A percentile compares a stretch with the other conserved stretches of the same genome.
phyloP scores from a whole-genome alignment of 31 red algal species.

The Asparagopsis taxiformis region DNA sequence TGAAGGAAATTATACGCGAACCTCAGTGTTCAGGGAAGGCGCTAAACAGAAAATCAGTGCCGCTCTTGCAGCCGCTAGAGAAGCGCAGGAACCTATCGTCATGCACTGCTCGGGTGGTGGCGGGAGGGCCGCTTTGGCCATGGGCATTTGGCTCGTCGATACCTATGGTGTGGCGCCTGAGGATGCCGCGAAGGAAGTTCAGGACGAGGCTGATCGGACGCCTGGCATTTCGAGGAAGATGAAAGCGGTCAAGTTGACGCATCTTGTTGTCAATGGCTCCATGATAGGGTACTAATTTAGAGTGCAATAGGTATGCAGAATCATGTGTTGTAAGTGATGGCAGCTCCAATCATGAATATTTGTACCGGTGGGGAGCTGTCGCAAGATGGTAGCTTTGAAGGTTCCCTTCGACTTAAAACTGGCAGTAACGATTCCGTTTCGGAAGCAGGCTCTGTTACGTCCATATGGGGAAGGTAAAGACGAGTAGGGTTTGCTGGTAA shows the following conservation, averaged over 20 bases:
- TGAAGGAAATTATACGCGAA: constrained; percentile 40
- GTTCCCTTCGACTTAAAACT: too few relatives aligned
- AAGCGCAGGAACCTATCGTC: constrained; percentile 33
- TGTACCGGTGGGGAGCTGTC: too few relatives aligned
- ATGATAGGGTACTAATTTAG: constrained; percentile 60
- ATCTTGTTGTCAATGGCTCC: constrained; percentile 26
- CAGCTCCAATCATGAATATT: too few relatives aligned
- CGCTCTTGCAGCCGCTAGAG: constrained; percentile 25
- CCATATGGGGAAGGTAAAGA: too few relatives aligned
- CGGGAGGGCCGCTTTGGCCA: constrained; percentile 41
- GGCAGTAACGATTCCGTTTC: too few relatives aligned
- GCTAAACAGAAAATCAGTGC: constrained; percentile 10
- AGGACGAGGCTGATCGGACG: constrained; percentile 9
- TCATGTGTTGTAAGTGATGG: too few relatives aligned
- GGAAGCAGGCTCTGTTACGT: too few relatives aligned
- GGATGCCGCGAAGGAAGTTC: constrained; percentile 33
- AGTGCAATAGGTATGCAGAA: too few relatives aligned
- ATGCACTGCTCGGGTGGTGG: constrained; percentile 64
- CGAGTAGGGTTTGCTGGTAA: too few relatives aligned
- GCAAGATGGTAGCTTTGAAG: too few relatives aligned
- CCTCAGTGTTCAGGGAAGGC: constrained; percentile 37
- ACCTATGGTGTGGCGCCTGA: constrained; percentile 35
- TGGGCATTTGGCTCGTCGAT: constrained; percentile 49
- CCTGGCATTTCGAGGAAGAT: constrained; percentile 22
- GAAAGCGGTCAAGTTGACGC: constrained; percentile 23